Conservation (phyloP, 345 rosid species). For the Salix exigua region DNA sequence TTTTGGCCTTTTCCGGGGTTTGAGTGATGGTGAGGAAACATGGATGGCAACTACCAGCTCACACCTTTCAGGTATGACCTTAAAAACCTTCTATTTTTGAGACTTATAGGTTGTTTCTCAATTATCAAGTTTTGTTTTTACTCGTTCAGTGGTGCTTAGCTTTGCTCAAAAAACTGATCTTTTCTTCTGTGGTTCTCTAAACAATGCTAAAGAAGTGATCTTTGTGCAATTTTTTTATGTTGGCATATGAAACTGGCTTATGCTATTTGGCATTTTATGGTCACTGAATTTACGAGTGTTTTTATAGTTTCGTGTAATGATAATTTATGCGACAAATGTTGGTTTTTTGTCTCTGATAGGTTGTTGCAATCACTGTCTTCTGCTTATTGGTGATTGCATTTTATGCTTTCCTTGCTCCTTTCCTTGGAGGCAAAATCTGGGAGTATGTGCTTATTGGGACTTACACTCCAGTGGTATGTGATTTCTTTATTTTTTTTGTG, state of each 20-base stretch:
- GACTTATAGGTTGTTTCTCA: background rate
- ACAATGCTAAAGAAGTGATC: background rate
- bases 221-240: background rate
- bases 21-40: slow-evolving; percentile 87
- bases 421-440: slow-evolving; percentile 87
- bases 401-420: slow-evolving; percentile 94
- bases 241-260: background rate
- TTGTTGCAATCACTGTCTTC: slow-evolving; percentile 94
- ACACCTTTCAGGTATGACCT: slow-evolving; percentile 70
- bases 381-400: slow-evolving; percentile 86
- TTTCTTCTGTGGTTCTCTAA: background rate
- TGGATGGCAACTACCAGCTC: slow-evolving; percentile 99
- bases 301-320: background rate
- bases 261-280: slow-evolving; percentile 1
- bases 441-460: slow-evolving; percentile 62
- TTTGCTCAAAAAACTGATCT: background rate
- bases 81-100: background rate
- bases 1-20: slow-evolving; percentile 16
- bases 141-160: background rate
- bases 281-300: background rate
- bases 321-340: background rate
- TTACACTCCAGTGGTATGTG: slow-evolving; percentile 92
- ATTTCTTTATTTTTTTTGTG: background rate
- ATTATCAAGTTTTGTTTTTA: background rate
- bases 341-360: slow-evolving; percentile 42